Base-by-base conservation (phyloP, 2,329 filamentous ascomycete species). In the Aureobasidium lini region DNA sequence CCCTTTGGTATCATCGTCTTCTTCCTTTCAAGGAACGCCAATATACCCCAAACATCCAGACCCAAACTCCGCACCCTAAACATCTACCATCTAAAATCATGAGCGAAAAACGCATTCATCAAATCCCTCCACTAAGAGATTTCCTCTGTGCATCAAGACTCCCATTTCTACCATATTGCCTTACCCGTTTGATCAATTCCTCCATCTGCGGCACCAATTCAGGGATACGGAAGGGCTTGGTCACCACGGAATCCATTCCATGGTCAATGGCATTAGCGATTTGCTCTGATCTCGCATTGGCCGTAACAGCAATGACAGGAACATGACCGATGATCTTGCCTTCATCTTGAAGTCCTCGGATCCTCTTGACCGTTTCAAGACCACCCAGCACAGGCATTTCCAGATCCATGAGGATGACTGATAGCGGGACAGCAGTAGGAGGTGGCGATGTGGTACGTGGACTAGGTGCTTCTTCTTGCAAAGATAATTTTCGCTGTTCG, bases 341-440 rank as follows among this genome's bases (percentile, higher is more conserved):
- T 46, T 81, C 76, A 44, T 72, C 73, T 67, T 90, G 75, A n/a
- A 69, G 29, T 57, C 84, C 78, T 16, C 88, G 78, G 50, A 91
- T 89, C 60, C 76, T 80, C 44, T 79, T 78, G 7, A 86, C 82
- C 61, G 87, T 89, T 3, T 84, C 85, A 69, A 87, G 82, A 43
- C 87, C 87, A 66, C 90, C 86, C 86, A 90, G 89, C 39, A 89
- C 79, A 0, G 87, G 87, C 87, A 90, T 90, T 67, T 90, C 87
- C 37, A 63, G 11, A 23, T 61, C 60, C 60, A 61, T 61, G 9
- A 61, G 52, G 32, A 61, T 37, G 37, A 61, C 46, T 9, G 18
- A 40, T 2, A 61, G 34, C 5, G 52, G 60, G 10, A 57, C 31
- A 1, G 34, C 8, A 4, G 16, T 28, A 3, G 36, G 5, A 7